These are phyloP conservation scores for Actinidia arguta DNA, from an alignment of 179 eudicot genomes.

Conservation along the genomic window DNA sequence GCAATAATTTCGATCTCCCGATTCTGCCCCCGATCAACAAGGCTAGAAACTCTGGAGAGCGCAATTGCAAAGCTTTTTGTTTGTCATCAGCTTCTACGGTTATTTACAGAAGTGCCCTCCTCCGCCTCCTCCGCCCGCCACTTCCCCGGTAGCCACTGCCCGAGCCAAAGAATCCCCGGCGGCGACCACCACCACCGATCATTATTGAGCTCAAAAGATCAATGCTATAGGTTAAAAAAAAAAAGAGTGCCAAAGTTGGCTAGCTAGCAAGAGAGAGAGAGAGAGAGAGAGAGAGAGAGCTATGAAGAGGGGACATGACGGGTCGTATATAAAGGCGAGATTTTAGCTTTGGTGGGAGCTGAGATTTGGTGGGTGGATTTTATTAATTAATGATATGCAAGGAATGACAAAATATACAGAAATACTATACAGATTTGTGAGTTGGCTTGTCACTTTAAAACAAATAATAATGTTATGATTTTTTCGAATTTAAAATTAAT, in stretches of 20 bases:
- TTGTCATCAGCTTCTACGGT: conserved; percentile 4
- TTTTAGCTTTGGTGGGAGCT: conserved; percentile 24
- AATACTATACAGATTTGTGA: too few relatives aligned
- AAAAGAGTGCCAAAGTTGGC: background rate
- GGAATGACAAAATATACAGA: too few relatives aligned
- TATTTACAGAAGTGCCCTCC: conserved; percentile 27
- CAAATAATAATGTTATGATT: too few relatives aligned
- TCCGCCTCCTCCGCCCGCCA: conserved; percentile 21
- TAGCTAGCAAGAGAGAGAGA: conserved; percentile 6
- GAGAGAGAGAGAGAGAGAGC: background rate
- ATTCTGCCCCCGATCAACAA: conserved; percentile 41
- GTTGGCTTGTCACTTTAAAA: too few relatives aligned
- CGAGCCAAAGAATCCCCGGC: background rate
- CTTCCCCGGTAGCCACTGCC: conserved; percentile 27
- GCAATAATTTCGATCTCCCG: conserved; percentile 75
- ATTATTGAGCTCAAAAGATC: conserved; percentile 15
- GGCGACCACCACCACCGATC: conserved; percentile 15
- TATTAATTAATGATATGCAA: too few relatives aligned
- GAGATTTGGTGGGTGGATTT: background rate
- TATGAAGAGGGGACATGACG: conserved; percentile 30
- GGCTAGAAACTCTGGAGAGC: conserved; percentile 69
- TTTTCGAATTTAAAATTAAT: too few relatives aligned
- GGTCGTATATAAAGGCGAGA: conserved; percentile 61
- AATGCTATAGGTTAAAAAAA: background rate
- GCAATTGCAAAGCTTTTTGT: conserved; percentile 64